Percentiles rank a stretch among this genome's conserved stretches.
Evolutionary conservation across 2,329 filamentous ascomycete genomes (phyloP).

Genomic region (Sordariomycetes sp.): DNA sequence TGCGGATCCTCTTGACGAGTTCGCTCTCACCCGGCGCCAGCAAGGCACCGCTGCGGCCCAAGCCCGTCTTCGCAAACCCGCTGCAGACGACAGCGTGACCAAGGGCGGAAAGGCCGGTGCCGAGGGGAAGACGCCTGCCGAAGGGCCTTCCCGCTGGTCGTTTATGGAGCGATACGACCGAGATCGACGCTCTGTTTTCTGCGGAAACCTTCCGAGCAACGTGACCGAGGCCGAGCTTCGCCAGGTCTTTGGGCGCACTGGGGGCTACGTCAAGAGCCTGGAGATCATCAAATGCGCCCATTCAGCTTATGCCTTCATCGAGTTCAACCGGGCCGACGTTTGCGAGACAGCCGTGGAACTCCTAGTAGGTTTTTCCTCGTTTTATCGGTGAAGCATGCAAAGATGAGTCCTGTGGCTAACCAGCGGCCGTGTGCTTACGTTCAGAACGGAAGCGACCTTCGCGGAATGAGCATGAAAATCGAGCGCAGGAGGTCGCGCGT

Average conservation of each 20-base stretch:
- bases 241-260: not conserved
- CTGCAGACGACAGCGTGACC: not conserved
- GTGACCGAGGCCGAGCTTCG: constrained; percentile 8
- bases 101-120: not conserved
- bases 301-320: constrained; percentile 23
- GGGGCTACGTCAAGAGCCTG: not conserved
- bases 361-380: constrained; percentile 19
- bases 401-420: not conserved
- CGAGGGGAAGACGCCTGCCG: not conserved
- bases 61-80: constrained; percentile 1
- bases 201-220: constrained; percentile 8
- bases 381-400: not conserved
- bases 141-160: constrained; percentile 11
- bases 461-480: not conserved
- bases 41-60: not conserved
- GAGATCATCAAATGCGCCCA: constrained; percentile 1
- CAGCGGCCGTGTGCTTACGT: not conserved
- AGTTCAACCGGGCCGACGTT: constrained; percentile 24
- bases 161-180: not conserved
- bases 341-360: constrained; percentile 23
- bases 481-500: not conserved
- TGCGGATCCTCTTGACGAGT: constrained; percentile 3
- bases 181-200: not conserved
- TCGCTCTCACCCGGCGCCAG: not conserved
- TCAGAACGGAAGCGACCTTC: not conserved